Base-by-base conservation (phyloP, 768 basidiomycete species). In the Cystobasidium tubakii region DNA sequence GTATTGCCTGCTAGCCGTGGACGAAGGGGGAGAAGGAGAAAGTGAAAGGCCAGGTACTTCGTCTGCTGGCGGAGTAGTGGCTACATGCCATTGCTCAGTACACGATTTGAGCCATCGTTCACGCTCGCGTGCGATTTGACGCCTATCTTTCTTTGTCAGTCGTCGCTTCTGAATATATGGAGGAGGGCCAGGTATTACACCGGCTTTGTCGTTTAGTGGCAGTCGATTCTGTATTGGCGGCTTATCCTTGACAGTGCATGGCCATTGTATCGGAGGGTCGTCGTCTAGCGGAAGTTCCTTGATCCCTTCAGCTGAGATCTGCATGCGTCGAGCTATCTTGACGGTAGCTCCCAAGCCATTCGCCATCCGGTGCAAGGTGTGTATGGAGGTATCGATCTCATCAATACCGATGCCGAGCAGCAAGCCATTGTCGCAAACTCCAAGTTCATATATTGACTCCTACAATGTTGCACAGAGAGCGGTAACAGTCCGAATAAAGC, bases 311-410 rank as follows among this genome's bases (percentile, higher is more conserved):
- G 29, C 36, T 13, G 57, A 39, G 10, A 39, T 29, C 17, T 62
- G 57, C 57, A 33, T 62, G 57, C 31, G 29, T 12, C 57, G 36
- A 23, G 25, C 57, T 7, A 39, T 62, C 25, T 31, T 39, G n/a
- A 62, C 57, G 4, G 57, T 39, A 39, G 91, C 94, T 1, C 91
- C 92, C 46, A 97, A 89, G 80, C 95, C 92, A 44, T 88, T 88
- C 0, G 93, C 94, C 94, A 97, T 97, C 84, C 87, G 88, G 80
- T 90, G 90, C 17, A 97, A 86, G 0, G 93, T 95, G 78, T 88
- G 87, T 46, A 97, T 82, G 1, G 90, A 92, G 75, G 85, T 85
- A 74, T 91, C 90, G 74, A 97, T 86, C 81, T 94, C 89, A 1
- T 77, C 82, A 81, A 75, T 86, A 83, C 4, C 84, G 9, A 97